Evolutionary conservation across 2,329 filamentous ascomycete species (phyloP).

Genomic region (Cordyceps fumosorosea): DNA sequence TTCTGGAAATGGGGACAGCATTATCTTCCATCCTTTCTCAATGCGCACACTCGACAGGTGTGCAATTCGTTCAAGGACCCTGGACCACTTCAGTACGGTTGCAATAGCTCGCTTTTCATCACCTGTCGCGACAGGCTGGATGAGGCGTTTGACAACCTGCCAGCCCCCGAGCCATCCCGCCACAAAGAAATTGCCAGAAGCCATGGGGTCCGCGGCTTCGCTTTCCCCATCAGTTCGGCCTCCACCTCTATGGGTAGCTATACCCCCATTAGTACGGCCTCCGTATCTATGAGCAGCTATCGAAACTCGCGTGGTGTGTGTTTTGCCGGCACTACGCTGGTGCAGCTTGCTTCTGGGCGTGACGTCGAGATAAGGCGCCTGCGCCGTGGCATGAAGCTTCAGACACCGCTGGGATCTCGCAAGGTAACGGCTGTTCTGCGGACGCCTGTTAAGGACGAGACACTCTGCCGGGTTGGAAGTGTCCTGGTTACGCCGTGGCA

Average conservation of each 20-base stretch:
- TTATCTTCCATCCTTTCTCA: constrained; percentile 50
- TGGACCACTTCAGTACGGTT: constrained; percentile 49
- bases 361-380: constrained; percentile 37
- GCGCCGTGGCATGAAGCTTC: constrained; percentile 38
- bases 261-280: not conserved
- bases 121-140: constrained; percentile 44
- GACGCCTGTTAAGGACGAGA: constrained; percentile 34
- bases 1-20: constrained; percentile 50
- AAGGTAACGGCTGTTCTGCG: constrained; percentile 45
- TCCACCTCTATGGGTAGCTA: constrained; percentile 38
- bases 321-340: constrained; percentile 44
- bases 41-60: constrained; percentile 49
- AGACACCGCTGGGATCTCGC: constrained; percentile 43
- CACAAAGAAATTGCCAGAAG: not conserved
- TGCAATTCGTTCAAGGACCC: constrained; percentile 59
- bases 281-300: constrained; percentile 37
- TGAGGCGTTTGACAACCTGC: constrained; percentile 40
- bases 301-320: constrained; percentile 38
- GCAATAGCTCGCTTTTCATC: constrained; percentile 43
- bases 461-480: constrained; percentile 39
- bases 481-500: constrained; percentile 56
- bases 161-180: constrained; percentile 35
- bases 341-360: constrained; percentile 37
- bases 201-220: too few relatives aligned
- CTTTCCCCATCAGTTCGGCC: too few relatives aligned